A percentile compares a stretch with the other conserved stretches of the same genome.
phyloP scores from a whole-genome alignment of 148 eudicot species.

The Tetragonia tetragonoides region DNA sequence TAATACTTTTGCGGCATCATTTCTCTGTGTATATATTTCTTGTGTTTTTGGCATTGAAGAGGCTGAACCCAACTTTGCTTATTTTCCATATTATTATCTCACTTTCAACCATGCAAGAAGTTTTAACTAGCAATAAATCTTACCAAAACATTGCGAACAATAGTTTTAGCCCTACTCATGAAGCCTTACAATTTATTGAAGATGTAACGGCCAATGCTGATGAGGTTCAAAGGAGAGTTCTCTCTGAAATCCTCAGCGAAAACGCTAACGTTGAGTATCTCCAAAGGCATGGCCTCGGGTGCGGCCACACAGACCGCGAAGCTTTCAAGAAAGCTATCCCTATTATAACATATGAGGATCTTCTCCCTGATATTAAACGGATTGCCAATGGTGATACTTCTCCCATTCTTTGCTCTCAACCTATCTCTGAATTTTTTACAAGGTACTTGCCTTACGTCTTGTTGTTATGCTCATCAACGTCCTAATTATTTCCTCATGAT shows the following conservation, averaged over 20 bases:
- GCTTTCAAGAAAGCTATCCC: constrained; percentile 64
- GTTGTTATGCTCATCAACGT: no score
- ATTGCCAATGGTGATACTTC: constrained; percentile 85
- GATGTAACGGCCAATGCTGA: constrained; percentile 53
- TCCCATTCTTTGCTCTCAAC: constrained; percentile 63
- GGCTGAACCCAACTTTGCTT: not conserved
- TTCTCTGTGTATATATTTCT: no score
- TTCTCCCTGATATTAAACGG: constrained; percentile 64
- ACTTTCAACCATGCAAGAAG: not conserved
- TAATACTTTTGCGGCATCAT: no score
- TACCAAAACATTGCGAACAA: not conserved
- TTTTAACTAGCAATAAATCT: no score
- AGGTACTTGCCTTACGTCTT: constrained; percentile 34
- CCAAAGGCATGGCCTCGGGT: constrained; percentile 42
- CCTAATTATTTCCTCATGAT: no score
- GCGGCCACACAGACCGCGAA: constrained; percentile 48
- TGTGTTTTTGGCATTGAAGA: not conserved
- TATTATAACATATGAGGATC: constrained; percentile 69
- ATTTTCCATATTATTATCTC: not conserved
- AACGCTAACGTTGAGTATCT: constrained; percentile 64
- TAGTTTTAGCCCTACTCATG: constrained; percentile 14
- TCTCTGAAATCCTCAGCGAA: constrained; percentile 52
- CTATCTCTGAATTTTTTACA: constrained; percentile 90
- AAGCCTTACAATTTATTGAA: constrained; percentile 51
- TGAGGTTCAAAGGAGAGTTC: constrained; percentile 45